These are phyloP conservation scores for Xylariales sp. DNA, from an alignment of 2,329 filamentous ascomycete species.

Conservation along the genomic window DNA sequence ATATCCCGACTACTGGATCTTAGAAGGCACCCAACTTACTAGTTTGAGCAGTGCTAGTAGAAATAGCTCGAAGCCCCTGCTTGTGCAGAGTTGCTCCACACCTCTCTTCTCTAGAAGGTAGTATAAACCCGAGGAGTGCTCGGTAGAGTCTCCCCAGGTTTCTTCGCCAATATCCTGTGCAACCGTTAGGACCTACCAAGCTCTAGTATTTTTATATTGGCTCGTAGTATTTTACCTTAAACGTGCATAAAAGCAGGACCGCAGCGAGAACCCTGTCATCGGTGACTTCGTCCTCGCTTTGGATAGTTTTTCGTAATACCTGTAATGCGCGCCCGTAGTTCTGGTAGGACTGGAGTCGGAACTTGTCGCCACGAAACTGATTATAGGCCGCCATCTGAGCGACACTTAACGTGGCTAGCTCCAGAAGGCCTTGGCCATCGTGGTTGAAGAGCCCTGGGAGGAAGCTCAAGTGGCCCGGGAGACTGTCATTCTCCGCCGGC, in stretches of 20 bases:
- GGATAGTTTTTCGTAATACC: constrained; percentile 28
- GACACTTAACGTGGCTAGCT: constrained; percentile 35
- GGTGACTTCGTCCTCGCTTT: constrained; percentile 31
- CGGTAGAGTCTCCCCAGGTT: constrained; percentile 32
- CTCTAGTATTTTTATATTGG: background rate
- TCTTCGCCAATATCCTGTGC: constrained; percentile 36
- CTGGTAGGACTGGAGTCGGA: constrained; percentile 35
- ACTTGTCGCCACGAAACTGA: constrained; percentile 35
- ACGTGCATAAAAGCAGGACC: constrained; percentile 36
- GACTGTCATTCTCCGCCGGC: constrained; percentile 33
- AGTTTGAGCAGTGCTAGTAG: constrained; percentile 34
- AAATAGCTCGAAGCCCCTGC: constrained; percentile 36
- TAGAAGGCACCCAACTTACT: constrained; percentile 25
- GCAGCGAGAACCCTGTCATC: constrained; percentile 35
- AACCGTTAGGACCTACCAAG: constrained; percentile 19
- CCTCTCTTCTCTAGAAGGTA: constrained; percentile 38
- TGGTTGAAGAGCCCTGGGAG: constrained; percentile 36
- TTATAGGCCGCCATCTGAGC: constrained; percentile 40
- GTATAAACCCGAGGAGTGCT: constrained; percentile 37
- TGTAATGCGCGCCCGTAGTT: constrained; percentile 36
- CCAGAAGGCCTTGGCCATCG: constrained; percentile 30
- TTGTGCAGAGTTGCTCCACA: constrained; percentile 35
- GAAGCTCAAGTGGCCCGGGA: constrained; percentile 36
- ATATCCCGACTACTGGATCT: background rate
- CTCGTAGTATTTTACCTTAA: constrained; percentile 30